Base-by-base conservation (phyloP, 2,329 filamentous ascomycete genomes). In the Aspergillus ustus region DNA sequence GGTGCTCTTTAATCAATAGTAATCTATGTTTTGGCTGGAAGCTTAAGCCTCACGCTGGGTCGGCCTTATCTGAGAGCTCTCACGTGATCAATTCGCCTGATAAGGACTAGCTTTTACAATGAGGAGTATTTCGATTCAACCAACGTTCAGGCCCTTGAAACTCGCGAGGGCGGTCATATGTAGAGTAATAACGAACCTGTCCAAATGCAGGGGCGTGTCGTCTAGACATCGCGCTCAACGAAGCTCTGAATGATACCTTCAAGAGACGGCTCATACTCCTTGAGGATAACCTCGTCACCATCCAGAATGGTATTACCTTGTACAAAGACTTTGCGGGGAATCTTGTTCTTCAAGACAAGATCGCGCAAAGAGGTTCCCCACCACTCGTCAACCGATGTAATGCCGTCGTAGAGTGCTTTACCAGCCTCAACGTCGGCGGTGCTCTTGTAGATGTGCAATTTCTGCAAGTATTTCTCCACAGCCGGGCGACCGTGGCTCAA, bases 371-470 rank as follows among this genome's bases (percentile, higher is more conserved):
- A 90, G 66, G 86, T 87, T 59, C 90, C 92, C 86, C 92, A 97
- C 81, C 91, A 97, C 44, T 91, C 89, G 56, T 87, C 91, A 22
- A 97, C 93, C 25, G 85, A 82, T 7, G 93, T 96, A 84, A 97
- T 93, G 31, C 89, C 85, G 63, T 89, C 87, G 75, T 96, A 98
- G 78, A 97, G 86, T 68, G 86, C 86, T 67, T 85, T 88, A n/a
- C 92, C 94, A 2, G 84, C 85, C 68, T 89, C 85, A 19, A 94
- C 84, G 74, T 98, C 92, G 7, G 92, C 94, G 1, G 92, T 97
- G 4, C 89, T 87, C 83, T 97, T 97, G 83, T 91, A 97, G 66
- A 97, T 84, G 77, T 97, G 93, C 64, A 98, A 80, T 78, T 96
- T 95, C 80, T 96, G 93, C 54, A 98, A 82, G 74, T 96, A 96